phyloP scores from a whole-genome alignment of 306 rosid genomes.

The Medicago arabica region DNA sequence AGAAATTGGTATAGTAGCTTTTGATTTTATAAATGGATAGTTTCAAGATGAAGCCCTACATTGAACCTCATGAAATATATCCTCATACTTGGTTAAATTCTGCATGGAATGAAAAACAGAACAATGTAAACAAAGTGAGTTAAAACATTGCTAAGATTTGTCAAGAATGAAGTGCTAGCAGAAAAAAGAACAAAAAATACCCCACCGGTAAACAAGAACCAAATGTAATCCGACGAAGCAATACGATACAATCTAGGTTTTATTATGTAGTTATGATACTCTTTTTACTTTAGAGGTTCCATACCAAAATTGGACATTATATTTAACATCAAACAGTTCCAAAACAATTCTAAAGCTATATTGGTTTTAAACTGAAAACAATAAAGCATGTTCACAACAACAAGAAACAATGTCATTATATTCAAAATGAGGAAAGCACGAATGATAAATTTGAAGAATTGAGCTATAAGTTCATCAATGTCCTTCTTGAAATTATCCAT shows the following conservation, averaged over 20 bases:
- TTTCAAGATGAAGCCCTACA: slow-evolving; percentile 50
- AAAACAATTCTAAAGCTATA: not conserved
- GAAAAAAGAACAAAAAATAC: slow-evolving; percentile 17
- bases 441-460: slow-evolving; percentile 37
- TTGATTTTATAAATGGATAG: slow-evolving; percentile 15
- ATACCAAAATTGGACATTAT: too few species aligned
- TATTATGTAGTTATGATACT: too few species aligned
- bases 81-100: slow-evolving; percentile 52
- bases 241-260: not conserved
- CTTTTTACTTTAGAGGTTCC: too few species aligned
- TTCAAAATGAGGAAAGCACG: slow-evolving; percentile 19
- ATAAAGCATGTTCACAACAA: too few species aligned
- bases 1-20: slow-evolving; percentile 18
- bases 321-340: not conserved
- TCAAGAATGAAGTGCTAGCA: slow-evolving; percentile 21
- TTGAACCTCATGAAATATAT: slow-evolving; percentile 47
- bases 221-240: not conserved
- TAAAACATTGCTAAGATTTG: not conserved
- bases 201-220: not conserved
- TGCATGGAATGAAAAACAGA: slow-evolving; percentile 48
- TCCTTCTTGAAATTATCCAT: slow-evolving; percentile 63
- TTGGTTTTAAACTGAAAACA: not conserved
- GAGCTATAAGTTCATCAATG: slow-evolving; percentile 74
- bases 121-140: slow-evolving; percentile 13
- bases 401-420: not conserved